Conservation (phyloP, 225 moss, liverwort and hornwort genomes). For the Marchantia polymorpha region DNA sequence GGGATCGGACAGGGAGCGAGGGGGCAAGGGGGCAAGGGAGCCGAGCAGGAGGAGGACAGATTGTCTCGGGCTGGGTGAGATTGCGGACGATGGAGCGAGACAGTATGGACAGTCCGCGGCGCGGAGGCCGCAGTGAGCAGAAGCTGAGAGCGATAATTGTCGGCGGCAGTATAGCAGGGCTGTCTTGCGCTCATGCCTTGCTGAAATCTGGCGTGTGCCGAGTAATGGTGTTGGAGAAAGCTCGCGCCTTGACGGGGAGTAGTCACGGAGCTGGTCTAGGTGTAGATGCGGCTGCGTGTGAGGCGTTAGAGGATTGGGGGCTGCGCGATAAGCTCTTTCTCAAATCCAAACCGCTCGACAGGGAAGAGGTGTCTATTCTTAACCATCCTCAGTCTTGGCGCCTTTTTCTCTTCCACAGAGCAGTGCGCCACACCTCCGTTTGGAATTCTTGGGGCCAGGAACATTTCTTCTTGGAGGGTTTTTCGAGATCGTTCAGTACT, state of each 20-base stretch:
- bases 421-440: too few species aligned
- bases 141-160: constrained; percentile 65
- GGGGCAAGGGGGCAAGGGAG: too few species aligned
- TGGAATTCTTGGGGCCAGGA: too few species aligned
- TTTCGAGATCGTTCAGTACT: too few species aligned
- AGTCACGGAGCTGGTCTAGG: constrained; percentile 72
- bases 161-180: constrained; percentile 85
- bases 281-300: constrained; percentile 58
- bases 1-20: background rate
- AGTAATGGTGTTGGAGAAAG: constrained; percentile 78
- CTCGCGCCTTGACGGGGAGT: constrained; percentile 50
- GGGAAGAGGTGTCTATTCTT: constrained; percentile 58
- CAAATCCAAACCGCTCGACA: constrained; percentile 56
- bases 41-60: background rate
- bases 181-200: constrained; percentile 74
- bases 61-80: background rate
- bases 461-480: too few species aligned
- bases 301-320: constrained; percentile 75
- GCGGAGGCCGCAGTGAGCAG: background rate
- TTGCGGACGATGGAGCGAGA: background rate
- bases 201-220: constrained; percentile 56
- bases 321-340: constrained; percentile 52
- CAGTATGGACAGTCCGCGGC: background rate
- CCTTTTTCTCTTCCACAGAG: too few species aligned
- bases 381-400: too few species aligned